Conservation (phyloP, 129 eudicot species). For the Lactuca saligna region DNA sequence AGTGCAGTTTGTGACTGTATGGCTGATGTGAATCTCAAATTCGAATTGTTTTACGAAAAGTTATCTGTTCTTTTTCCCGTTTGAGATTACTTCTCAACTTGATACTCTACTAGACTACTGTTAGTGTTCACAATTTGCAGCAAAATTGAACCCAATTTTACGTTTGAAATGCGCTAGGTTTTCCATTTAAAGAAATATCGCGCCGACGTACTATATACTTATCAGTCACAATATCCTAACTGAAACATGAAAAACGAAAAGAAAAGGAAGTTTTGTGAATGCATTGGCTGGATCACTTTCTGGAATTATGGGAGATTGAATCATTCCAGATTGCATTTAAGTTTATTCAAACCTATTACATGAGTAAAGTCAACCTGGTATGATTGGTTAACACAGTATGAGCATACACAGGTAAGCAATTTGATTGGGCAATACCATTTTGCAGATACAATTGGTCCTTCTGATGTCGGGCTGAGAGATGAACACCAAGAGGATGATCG, state of each 20-base stretch:
- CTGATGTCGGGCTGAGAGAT: conserved; percentile 86
- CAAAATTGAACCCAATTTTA: neutral
- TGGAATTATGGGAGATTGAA: conserved; percentile 9
- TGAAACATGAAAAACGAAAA: too few relatives aligned
- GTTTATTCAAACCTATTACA: neutral
- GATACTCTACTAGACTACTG: neutral
- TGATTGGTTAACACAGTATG: neutral
- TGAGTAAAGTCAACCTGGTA: neutral
- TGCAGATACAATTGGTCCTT: conserved; percentile 73
- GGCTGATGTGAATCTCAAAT: neutral
- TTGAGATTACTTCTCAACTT: neutral
- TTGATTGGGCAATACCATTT: conserved; percentile 23
- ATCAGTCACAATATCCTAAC: too few relatives aligned
- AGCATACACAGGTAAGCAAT: neutral
- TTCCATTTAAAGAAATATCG: neutral
- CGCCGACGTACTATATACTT: neutral
- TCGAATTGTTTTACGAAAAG: neutral
- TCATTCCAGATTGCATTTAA: neutral
- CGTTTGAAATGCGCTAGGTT: conserved; percentile 5
- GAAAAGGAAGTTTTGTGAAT: too few relatives aligned
- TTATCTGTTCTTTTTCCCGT: neutral
- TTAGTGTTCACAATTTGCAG: neutral
- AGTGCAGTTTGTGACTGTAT: neutral
- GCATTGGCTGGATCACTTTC: neutral
- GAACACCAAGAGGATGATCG: conserved; percentile 73